phyloP scores from a whole-genome alignment of 192 early-diverging fungal species.

The Linnemannia elongata region DNA sequence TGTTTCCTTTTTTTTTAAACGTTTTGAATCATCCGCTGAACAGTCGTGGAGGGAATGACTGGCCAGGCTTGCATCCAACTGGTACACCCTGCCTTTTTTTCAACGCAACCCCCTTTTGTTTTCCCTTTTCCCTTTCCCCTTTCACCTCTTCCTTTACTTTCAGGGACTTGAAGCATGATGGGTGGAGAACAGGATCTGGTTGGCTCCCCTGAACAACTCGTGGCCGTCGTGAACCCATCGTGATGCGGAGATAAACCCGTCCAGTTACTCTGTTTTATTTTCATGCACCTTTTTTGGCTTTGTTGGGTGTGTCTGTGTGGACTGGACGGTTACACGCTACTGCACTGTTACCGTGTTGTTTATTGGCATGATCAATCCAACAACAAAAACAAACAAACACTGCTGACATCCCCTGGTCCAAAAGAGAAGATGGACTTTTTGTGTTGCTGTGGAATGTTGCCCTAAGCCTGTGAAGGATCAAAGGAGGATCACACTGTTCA shows the following conservation, averaged over 20 bases:
- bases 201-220: slow-evolving; percentile 11
- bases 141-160: neutral
- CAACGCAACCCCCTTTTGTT: neutral
- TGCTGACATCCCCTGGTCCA: neutral
- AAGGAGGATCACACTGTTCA: neutral
- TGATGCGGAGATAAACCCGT: slow-evolving; percentile 5
- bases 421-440: neutral
- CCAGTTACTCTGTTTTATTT: neutral
- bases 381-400: neutral
- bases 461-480: neutral
- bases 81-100: neutral
- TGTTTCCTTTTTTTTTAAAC: neutral
- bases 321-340: neutral
- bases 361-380: neutral
- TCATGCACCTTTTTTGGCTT: neutral
- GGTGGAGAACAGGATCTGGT: neutral
- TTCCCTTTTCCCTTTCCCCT: neutral
- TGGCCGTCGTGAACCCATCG: slow-evolving; percentile 4
- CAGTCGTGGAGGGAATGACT: slow-evolving; percentile 4
- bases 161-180: neutral
- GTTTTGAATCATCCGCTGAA: neutral
- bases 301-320: neutral
- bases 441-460: neutral
- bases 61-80: neutral
- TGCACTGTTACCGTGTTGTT: neutral